Base-by-base conservation (phyloP, 805 yeast species). In the Candida corydali region DNA sequence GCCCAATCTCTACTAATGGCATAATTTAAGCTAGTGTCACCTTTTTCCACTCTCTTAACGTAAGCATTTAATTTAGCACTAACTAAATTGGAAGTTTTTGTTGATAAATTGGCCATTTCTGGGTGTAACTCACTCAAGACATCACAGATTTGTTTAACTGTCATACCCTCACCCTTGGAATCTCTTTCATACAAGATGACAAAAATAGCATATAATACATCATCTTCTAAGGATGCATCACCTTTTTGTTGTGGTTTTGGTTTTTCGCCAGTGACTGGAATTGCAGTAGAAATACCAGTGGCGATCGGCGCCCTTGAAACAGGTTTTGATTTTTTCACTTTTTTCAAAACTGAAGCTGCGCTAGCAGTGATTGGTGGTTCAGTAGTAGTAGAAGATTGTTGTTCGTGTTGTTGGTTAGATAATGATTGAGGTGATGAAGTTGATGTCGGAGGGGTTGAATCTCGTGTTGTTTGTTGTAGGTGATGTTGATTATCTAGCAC, bases 1-100 rank as follows among this genome's bases (percentile, higher is more conserved):
- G 94, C 91, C 95, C 95, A 85, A 57, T 85, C 93, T 61, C 95
- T 75, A 1, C 87, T 80, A 29, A 85, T 62, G 14, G 91, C 86
- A 57, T 85, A 85, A 39, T 74, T 73, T 50, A 85, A 68, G 29
- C 77, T 72, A 43, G 78, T 70, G 55, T 85, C 94, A 46, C 93
- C 93, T 52, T 84, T 84, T 54, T 85, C 94, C 20, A 85, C 84
- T 50, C 89, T 75, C 55, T 85, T 85, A 32, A 85, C 93, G 53
- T 85, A 85, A 14, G 93, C 93, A 55, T 85, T 85, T 47, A 85
- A 65, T 55, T 85, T 85, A 14, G 95, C 95, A 46, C 85, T 76
- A 2, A 85, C 89, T 46, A 85, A 59, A 54, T 85, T 85, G 17
- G 91, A 82, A 11, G 91, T 80, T 51, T 85, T 85, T 14, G 91